phyloP scores from a whole-genome alignment of 352 stramenopile species.

The Phytophthora litchii region DNA sequence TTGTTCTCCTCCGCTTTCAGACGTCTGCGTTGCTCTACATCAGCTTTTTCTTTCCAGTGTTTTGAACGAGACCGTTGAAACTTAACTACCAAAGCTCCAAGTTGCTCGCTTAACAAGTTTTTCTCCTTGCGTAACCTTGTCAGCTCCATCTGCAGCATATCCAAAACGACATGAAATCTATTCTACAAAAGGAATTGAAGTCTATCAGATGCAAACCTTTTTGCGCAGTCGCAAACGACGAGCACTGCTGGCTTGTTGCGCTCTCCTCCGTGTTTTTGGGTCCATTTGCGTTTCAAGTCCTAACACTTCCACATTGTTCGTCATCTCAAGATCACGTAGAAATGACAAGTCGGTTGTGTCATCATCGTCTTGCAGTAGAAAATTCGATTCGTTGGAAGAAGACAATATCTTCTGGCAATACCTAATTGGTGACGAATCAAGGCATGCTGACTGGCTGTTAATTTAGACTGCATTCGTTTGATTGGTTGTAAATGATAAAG shows the following conservation, averaged over 20 bases:
- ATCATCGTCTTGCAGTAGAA: not conserved
- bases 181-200: too few species aligned
- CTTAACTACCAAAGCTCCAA: not conserved
- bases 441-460: too few species aligned
- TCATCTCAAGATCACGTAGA: not conserved
- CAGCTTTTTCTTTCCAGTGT: constrained; percentile 45
- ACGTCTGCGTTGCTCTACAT: constrained; percentile 49
- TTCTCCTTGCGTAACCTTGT: not conserved
- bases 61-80: not conserved
- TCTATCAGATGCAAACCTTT: constrained; percentile 23
- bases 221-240: constrained; percentile 42
- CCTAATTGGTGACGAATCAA: too few species aligned
- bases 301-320: not conserved
- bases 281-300: constrained; percentile 16
- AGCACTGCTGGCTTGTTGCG: constrained; percentile 42
- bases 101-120: not conserved
- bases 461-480: too few species aligned
- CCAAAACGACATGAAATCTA: not conserved
- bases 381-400: too few species aligned
- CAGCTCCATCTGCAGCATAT: not conserved
- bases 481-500: too few species aligned
- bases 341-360: not conserved
- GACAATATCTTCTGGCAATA: too few species aligned
- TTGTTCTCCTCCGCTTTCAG: constrained; percentile 46
- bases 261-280: constrained; percentile 34